These are phyloP conservation scores for Scutellospora calospora DNA, from an alignment of 371 early-diverging fungal species.

Conservation along the genomic window DNA sequence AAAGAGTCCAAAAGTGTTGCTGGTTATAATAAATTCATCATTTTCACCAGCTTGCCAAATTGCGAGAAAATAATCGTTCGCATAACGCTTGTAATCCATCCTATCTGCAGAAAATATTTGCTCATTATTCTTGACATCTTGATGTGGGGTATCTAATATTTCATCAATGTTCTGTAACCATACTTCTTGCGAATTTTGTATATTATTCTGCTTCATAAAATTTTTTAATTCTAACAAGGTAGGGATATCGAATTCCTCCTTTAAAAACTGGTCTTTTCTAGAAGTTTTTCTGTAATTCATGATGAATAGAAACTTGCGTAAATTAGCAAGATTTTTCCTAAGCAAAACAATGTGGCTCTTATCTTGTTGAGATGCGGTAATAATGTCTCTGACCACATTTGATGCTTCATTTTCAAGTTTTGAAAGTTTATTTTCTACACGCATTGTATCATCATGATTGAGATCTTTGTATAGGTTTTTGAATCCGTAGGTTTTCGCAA, in stretches of 20 bases:
- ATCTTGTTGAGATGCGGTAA: conserved; percentile 10
- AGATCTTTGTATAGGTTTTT: conserved; percentile 37
- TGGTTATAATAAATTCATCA: conserved; percentile 37
- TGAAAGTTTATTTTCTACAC: conserved; percentile 27
- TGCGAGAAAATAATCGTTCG: conserved; percentile 31
- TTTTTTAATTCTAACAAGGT: conserved; percentile 6
- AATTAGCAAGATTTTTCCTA: conserved; percentile 21
- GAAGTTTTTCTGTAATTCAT: conserved; percentile 27
- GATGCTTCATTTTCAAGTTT: conserved; percentile 35
- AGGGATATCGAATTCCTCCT: conserved; percentile 2
- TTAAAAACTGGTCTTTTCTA: background rate
- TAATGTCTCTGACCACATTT: conserved; percentile 24
- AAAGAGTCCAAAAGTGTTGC: conserved; percentile 28
- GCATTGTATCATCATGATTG: conserved; percentile 24
- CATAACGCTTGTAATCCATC: background rate
- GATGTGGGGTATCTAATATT: conserved; percentile 22
- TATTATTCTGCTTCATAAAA: conserved; percentile 13
- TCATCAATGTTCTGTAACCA: conserved; percentile 39
- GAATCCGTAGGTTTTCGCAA: conserved; percentile 28
- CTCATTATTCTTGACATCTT: background rate
- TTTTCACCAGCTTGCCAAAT: conserved; percentile 42
- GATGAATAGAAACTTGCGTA: conserved; percentile 41
- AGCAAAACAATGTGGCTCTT: conserved; percentile 20
- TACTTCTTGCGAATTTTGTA: conserved; percentile 26
- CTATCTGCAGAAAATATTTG: conserved; percentile 27